Percentiles rank a stretch among this genome's conserved stretches.
phyloP scores from a whole-genome alignment of 805 yeast species.

The Lipomyces japonicus region DNA sequence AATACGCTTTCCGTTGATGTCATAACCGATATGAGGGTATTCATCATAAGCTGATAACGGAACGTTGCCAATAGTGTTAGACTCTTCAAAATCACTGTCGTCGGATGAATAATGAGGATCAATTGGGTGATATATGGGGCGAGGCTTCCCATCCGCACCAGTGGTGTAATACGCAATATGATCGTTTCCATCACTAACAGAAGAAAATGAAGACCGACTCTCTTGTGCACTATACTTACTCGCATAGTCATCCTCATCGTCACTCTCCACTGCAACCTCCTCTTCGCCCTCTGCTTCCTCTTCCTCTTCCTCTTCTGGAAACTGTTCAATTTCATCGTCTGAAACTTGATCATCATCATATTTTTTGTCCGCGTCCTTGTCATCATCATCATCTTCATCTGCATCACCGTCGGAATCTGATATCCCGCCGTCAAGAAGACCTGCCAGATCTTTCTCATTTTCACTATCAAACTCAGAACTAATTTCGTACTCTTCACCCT shows the following conservation, averaged over 20 bases:
- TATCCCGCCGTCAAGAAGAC: conserved; percentile 24
- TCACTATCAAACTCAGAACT: conserved; percentile 24
- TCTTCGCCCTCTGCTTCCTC: conserved; percentile 14
- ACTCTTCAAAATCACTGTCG: conserved; percentile 77
- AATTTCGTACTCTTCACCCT: conserved; percentile 13
- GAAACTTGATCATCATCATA: conserved; percentile 35
- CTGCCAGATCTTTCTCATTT: conserved; percentile 30
- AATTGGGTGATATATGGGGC: conserved; percentile 81
- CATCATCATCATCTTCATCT: conserved; percentile 34
- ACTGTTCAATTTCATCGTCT: conserved; percentile 38
- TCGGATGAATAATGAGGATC: conserved; percentile 88
- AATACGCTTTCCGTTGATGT: conserved; percentile 93
- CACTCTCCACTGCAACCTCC: conserved; percentile 13
- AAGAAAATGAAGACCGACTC: conserved; percentile 18
- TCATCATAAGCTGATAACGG: conserved; percentile 93
- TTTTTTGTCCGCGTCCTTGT: conserved; percentile 53
- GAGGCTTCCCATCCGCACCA: conserved; percentile 68
- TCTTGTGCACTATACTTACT: conserved; percentile 17
- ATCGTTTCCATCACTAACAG: conserved; percentile 11
- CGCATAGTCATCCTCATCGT: conserved; percentile 12
- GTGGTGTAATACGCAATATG: conserved; percentile 12
- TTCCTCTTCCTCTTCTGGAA: conserved; percentile 33
- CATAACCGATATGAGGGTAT: conserved; percentile 95
- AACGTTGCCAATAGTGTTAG: conserved; percentile 88
- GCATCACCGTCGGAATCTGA: conserved; percentile 18